Percentiles rank a stretch among this genome's conserved stretches.
Conservation (phyloP, 352 stramenopile species). For the Thalassiosira exigua region DNA sequence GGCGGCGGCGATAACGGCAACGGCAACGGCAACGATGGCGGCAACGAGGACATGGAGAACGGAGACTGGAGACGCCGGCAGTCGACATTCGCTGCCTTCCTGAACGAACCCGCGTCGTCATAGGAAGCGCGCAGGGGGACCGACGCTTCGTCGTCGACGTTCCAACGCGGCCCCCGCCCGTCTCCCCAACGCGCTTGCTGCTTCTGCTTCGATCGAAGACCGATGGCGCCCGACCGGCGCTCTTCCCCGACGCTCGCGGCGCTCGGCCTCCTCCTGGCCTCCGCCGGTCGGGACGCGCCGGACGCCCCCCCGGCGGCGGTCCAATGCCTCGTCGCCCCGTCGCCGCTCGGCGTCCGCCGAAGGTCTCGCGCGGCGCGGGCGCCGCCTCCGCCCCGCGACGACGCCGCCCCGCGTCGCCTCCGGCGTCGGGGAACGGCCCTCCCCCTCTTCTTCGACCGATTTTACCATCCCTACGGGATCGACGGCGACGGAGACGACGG, state of each 20-base stretch:
- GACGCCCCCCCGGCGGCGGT: neutral
- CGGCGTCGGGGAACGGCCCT: neutral
- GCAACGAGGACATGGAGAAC: too few species aligned
- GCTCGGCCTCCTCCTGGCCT: neutral
- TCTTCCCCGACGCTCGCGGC: neutral
- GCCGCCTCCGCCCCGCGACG: neutral
- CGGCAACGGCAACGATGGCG: too few species aligned
- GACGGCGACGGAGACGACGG: constrained; percentile 10
- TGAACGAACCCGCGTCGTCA: too few species aligned
- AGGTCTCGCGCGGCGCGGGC: too few species aligned
- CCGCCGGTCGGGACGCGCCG: neutral
- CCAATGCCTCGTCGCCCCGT: neutral
- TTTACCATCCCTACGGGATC: constrained; percentile 50
- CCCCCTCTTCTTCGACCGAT: constrained; percentile 41
- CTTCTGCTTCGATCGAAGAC: too few species aligned
- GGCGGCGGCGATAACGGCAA: too few species aligned
- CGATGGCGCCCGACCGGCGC: neutral
- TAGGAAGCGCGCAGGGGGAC: too few species aligned
- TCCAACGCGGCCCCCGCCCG: too few species aligned
- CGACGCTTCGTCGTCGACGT: too few species aligned
- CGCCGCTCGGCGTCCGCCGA: neutral
- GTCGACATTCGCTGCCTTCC: too few species aligned
- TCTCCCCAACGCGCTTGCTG: too few species aligned
- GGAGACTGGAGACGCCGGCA: too few species aligned
- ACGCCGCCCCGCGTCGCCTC: neutral